These are phyloP conservation scores for Discostella stelligera DNA, from an alignment of 352 stramenopile species.

Conservation along the genomic window DNA sequence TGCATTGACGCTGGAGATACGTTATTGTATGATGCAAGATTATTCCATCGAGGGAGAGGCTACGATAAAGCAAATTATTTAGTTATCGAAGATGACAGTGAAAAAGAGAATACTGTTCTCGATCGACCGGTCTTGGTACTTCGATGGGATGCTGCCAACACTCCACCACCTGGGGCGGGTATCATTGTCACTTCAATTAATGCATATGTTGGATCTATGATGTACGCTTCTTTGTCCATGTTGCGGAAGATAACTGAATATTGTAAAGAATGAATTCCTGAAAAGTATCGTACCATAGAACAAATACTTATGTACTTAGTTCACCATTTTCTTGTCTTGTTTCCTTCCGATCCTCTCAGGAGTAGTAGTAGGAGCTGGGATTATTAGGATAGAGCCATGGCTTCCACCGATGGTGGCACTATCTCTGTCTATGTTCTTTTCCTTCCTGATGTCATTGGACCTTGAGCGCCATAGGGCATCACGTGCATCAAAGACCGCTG, in stretches of 20 bases:
- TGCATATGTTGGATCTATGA: constrained; percentile 22
- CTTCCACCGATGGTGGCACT: no score
- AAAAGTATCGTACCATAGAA: no score
- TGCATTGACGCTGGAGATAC: constrained; percentile 37
- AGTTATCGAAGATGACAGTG: not conserved
- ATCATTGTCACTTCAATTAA: constrained; percentile 32
- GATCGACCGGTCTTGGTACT: constrained; percentile 39
- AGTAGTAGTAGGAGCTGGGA: no score
- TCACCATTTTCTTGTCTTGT: no score
- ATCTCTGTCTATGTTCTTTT: no score
- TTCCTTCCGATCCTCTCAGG: no score
- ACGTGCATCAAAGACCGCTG: no score
- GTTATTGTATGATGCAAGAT: constrained; percentile 39
- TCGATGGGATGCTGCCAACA: constrained; percentile 36
- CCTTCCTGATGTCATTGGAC: no score
- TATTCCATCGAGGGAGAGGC: constrained; percentile 43
- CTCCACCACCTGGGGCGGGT: constrained; percentile 36
- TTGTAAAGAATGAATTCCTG: constrained; percentile 11
- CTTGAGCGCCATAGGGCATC: no score
- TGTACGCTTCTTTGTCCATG: constrained; percentile 20
- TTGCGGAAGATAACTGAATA: constrained; percentile 16
- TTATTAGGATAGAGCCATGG: no score
- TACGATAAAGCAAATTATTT: not conserved
- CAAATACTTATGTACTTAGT: no score
- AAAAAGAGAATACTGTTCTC: not conserved